Evolutionary conservation across 2,329 filamentous ascomycete species (phyloP), one percentile per base, ranked within the genome.

Genomic region (Verruconis gallopava): DNA sequence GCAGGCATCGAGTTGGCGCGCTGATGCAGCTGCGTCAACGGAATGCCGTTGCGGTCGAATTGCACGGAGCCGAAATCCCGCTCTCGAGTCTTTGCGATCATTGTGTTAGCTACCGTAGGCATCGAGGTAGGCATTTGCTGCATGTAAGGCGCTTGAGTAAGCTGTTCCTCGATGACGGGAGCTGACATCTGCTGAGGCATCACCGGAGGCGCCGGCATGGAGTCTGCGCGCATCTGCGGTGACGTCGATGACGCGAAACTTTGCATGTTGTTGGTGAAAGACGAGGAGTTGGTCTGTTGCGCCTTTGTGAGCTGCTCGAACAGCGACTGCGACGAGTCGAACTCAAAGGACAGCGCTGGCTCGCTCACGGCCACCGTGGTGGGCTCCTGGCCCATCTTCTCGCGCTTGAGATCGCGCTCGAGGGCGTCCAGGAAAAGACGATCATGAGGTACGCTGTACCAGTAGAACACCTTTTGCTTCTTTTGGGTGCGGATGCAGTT

Each of bases 391-490:
- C 83, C 81, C 89, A 96, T 96, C 76, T 98, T 98, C 68, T 98
- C 91, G 57, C 91, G 79, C 78, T 98, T 98, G 58, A 98, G 67
- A 59, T 98, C 91, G 50, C 91, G 81, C 72, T 98, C 91, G 53
- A 98, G 71, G 30, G 91, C 91, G 67, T 98, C 91, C 52, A 98
- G 79, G 67, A 98, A 98, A 40, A 98, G 77, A 42, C 91, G 79
- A 65, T 98, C 91, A 62, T 98, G 91, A 1, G 91, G 91, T 37
- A 98, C 91, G 68, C 88, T 95, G 67, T 96, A 98, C 91, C 91
- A 98, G 69, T 96, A 98, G 59, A 98, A 98, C 50, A 98, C 91
- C 72, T 98, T 98, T 60, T 98, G 91, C 74, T 98, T 98, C 78
- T 98, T 98, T 65, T 98, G 91, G 28, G 91, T 98, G 53, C 91